These are phyloP conservation scores for Teratosphaeria nubilosa DNA, from an alignment of 2,329 filamentous ascomycete species.

Conservation along the genomic window DNA sequence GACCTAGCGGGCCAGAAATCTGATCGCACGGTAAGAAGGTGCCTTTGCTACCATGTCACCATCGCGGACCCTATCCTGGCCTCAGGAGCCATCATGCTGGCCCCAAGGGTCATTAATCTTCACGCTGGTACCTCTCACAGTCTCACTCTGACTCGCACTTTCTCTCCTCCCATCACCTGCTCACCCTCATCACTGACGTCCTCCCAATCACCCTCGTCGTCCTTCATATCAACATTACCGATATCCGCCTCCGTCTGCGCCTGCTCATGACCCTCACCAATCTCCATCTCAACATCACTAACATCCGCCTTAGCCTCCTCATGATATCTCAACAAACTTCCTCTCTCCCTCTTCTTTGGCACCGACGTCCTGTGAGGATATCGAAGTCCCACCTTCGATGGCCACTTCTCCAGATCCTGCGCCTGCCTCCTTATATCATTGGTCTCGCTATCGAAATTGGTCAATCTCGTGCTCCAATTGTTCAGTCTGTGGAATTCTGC, in stretches of 20 bases:
- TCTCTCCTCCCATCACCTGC: neutral
- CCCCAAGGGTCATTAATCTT: neutral
- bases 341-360: neutral
- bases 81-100: neutral
- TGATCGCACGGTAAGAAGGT: neutral
- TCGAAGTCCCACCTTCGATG: neutral
- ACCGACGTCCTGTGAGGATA: neutral
- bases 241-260: too few relatives aligned
- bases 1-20: neutral
- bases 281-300: neutral
- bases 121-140: neutral
- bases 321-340: neutral
- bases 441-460: neutral
- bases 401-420: neutral
- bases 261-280: neutral
- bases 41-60: neutral
- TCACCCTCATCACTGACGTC: neutral
- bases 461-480: neutral
- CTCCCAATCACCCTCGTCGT: neutral
- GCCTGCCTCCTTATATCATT: neutral
- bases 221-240: neutral
- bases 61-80: neutral
- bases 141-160: neutral
- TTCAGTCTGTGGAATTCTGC: neutral
- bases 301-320: neutral